phyloP scores from a whole-genome alignment of 2,329 filamentous ascomycete species.

The Calonectria henricotiae region DNA sequence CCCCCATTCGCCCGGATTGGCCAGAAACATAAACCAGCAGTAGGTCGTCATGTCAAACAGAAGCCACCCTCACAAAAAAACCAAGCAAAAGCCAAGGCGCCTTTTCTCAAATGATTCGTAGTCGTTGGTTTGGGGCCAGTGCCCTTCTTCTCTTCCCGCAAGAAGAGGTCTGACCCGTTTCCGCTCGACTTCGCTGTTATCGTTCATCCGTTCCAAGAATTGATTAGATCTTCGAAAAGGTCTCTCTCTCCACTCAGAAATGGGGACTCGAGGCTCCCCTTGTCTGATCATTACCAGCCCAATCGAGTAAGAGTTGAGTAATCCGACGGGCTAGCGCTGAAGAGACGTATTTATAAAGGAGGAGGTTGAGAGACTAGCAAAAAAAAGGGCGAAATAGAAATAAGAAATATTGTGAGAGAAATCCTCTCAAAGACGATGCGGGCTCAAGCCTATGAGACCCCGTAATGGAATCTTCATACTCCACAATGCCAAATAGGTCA shows the following conservation, averaged over 20 bases:
- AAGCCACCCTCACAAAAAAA: slow-evolving; percentile 23
- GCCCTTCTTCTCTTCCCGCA: slow-evolving; percentile 33
- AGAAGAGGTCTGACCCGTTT: slow-evolving; percentile 12
- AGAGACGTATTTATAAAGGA: slow-evolving; percentile 2
- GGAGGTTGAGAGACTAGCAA: slow-evolving; percentile 30
- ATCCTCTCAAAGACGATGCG: slow-evolving; percentile 31
- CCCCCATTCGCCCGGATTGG: slow-evolving; percentile 25
- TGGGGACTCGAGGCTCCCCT: slow-evolving; percentile 14
- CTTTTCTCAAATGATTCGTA: slow-evolving; percentile 32
- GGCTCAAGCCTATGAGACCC: slow-evolving; percentile 27
- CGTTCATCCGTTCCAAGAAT: slow-evolving; percentile 38
- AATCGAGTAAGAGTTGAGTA: slow-evolving; percentile 29
- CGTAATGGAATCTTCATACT: slow-evolving; percentile 20
- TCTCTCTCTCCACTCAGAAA: slow-evolving; percentile 27
- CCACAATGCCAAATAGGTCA: slow-evolving; percentile 37
- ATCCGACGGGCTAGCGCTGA: slow-evolving; percentile 9
- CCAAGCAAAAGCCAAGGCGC: slow-evolving; percentile 36
- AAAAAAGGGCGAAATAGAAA: slow-evolving; percentile 27
- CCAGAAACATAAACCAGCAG: slow-evolving; percentile 29
- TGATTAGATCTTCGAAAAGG: slow-evolving; percentile 37
- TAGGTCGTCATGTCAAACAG: slow-evolving; percentile 34
- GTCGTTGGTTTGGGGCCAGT: slow-evolving; percentile 21
- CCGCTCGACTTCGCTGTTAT: slow-evolving; percentile 27
- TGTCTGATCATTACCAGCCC: slow-evolving; percentile 15
- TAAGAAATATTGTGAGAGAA: slow-evolving; percentile 35